Evolutionary conservation across 495 filamentous ascomycete species (phyloP).

Genomic region (Aspergillus funiculosus): DNA sequence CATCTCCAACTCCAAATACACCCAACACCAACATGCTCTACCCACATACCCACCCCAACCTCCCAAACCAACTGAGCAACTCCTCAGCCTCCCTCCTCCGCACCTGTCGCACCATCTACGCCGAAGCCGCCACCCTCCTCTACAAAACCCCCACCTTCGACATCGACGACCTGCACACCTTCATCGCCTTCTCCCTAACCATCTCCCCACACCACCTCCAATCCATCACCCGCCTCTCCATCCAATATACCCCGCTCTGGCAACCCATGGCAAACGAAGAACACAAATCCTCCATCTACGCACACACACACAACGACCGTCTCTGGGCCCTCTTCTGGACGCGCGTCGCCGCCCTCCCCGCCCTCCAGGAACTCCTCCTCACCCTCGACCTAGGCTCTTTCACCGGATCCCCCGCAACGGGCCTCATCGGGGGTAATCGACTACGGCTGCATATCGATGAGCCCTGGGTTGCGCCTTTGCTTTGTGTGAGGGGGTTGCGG

Average conservation of each 20-base stretch:
- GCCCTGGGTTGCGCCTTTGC: conserved; percentile 32
- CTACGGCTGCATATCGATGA: conserved; percentile 26
- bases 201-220: conserved; percentile 16
- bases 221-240: conserved; percentile 22
- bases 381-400: conserved; percentile 35
- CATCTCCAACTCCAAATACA: background rate
- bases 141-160: conserved; percentile 33
- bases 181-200: conserved; percentile 31
- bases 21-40: conserved; percentile 26
- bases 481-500: conserved; percentile 29
- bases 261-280: conserved; percentile 31
- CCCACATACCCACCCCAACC: conserved; percentile 33
- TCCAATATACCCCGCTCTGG: conserved; percentile 40
- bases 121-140: conserved; percentile 31
- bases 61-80: conserved; percentile 26
- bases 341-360: conserved; percentile 18
- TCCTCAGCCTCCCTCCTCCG: conserved; percentile 28
- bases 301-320: conserved; percentile 38
- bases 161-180: conserved; percentile 40
- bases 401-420: conserved; percentile 16
- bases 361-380: conserved; percentile 22
- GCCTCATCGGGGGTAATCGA: conserved; percentile 18
- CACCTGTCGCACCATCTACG: conserved; percentile 39
- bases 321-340: conserved; percentile 37
- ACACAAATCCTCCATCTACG: conserved; percentile 34